Evolutionary conservation across 805 yeast species (phyloP).

Genomic region (Candida insectalens): DNA sequence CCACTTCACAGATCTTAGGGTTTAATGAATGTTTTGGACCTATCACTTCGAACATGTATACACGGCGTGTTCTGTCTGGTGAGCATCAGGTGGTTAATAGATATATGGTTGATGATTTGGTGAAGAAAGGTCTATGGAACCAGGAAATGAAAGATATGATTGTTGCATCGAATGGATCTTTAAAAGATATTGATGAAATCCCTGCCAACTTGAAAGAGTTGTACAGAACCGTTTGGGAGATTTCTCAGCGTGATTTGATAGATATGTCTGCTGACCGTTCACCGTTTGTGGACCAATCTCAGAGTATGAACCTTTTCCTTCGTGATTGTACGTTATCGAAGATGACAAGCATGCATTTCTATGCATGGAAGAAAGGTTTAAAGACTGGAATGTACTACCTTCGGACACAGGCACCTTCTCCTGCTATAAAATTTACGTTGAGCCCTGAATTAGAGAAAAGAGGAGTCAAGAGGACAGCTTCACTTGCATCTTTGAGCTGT

Average conservation of each 20-base stretch:
- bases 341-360: constrained; percentile 95
- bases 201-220: constrained; percentile 67
- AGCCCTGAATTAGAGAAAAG: constrained; percentile 27
- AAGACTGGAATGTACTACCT: constrained; percentile 98
- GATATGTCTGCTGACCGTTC: constrained; percentile 70
- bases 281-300: constrained; percentile 84
- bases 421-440: constrained; percentile 89
- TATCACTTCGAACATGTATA: constrained; percentile 83
- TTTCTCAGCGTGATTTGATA: constrained; percentile 46
- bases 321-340: constrained; percentile 92
- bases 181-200: constrained; percentile 63
- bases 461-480: constrained; percentile 2
- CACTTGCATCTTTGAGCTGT: too few species aligned
- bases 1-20: constrained; percentile 92
- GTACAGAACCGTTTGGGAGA: constrained; percentile 77
- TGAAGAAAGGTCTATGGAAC: constrained; percentile 77
- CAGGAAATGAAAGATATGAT: constrained; percentile 69
- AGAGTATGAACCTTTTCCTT: constrained; percentile 82
- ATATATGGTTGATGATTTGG: constrained; percentile 72
- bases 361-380: constrained; percentile 97
- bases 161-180: constrained; percentile 73
- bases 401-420: constrained; percentile 95
- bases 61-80: constrained; percentile 86
- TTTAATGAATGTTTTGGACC: constrained; percentile 96
- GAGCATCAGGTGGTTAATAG: constrained; percentile 91